These are phyloP conservation scores for Pouteria glomerata DNA, from an alignment of 148 eudicot genomes.

Conservation along the genomic window DNA sequence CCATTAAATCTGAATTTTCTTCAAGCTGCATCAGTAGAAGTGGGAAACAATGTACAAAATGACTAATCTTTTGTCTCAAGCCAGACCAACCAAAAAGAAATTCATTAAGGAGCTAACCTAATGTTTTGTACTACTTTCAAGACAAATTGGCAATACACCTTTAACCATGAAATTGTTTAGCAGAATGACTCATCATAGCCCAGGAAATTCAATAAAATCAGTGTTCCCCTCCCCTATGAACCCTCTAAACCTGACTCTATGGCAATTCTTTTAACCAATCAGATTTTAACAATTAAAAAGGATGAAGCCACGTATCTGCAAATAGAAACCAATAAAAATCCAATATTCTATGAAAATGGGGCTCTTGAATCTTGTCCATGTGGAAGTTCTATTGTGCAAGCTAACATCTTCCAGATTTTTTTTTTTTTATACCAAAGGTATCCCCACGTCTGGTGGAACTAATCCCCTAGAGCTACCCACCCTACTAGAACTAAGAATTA, in stretches of 20 bases:
- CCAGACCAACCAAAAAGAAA: neutral
- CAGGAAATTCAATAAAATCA: neutral
- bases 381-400: too few species aligned
- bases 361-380: too few species aligned
- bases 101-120: neutral
- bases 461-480: too few species aligned
- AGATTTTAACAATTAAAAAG: neutral
- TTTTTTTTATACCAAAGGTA: too few species aligned
- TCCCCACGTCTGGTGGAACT: too few species aligned
- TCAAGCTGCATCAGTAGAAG: too few species aligned
- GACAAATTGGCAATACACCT: neutral
- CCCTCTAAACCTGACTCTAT: neutral
- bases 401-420: too few species aligned
- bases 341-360: neutral
- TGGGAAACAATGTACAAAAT: neutral
- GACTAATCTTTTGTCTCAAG: neutral
- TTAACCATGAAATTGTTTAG: neutral
- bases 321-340: neutral
- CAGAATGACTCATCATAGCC: neutral
- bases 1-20: too few species aligned
- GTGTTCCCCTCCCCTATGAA: neutral
- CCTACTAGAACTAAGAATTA: too few species aligned
- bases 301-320: neutral
- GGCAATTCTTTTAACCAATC: neutral
- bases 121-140: neutral